Evolutionary conservation across 306 rosid genomes (phyloP).

Genomic region (Prosopis cineraria): DNA sequence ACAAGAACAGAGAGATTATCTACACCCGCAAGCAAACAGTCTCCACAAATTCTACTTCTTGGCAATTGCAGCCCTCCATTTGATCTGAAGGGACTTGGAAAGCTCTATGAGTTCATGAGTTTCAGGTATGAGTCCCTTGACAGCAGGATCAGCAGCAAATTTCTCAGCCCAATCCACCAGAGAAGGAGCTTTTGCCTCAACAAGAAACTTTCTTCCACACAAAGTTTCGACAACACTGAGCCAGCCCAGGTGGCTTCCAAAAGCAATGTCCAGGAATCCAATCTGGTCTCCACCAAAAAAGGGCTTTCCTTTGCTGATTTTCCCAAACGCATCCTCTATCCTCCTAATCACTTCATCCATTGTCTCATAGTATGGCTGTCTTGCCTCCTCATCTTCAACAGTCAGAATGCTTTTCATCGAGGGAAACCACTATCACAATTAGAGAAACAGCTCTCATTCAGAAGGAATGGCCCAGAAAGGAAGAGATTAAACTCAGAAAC

Average conservation of each 20-base stretch:
- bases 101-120: slow-evolving; percentile 41
- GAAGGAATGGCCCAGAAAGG: not conserved
- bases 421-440: slow-evolving; percentile 40
- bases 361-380: slow-evolving; percentile 31
- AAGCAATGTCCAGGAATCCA: slow-evolving; percentile 48
- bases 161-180: slow-evolving; percentile 40
- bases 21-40: too few species aligned
- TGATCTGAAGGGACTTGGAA: slow-evolving; percentile 29
- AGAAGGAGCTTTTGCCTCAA: slow-evolving; percentile 32
- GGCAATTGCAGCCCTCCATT: slow-evolving; percentile 14
- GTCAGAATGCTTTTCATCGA: slow-evolving; percentile 3
- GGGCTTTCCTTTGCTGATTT: slow-evolving; percentile 39
- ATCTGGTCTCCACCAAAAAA: slow-evolving; percentile 47
- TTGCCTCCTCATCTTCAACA: slow-evolving; percentile 38
- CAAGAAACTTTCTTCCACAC: slow-evolving; percentile 28
- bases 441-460: not conserved
- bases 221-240: slow-evolving; percentile 30
- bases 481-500: not conserved
- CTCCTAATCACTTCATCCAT: slow-evolving; percentile 19
- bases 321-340: slow-evolving; percentile 42
- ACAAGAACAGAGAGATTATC: not conserved
- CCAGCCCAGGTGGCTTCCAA: slow-evolving; percentile 44
- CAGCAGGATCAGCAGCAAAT: slow-evolving; percentile 36
- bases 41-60: not conserved
- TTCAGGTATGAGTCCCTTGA: slow-evolving; percentile 40